Base-by-base conservation (phyloP, 2,329 filamentous ascomycete genomes). In the Orbilia javanica region DNA sequence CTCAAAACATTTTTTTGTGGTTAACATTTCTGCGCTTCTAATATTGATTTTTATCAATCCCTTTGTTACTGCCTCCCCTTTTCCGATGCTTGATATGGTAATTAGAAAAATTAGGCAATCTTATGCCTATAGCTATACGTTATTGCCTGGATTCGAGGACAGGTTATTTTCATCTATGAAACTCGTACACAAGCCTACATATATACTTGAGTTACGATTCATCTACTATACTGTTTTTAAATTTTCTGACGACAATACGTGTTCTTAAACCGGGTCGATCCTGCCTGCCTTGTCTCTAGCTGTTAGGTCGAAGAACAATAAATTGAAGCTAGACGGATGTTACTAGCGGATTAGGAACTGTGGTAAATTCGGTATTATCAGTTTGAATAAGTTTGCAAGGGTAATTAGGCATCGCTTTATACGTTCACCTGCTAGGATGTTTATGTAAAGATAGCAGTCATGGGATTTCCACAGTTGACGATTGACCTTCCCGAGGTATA, bases 401-500 rank as follows among this genome's bases (percentile, higher is more conserved):
- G 22, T 20, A 57, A 57, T 31, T 57, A 57, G 52, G 52, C 52
- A 57, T 18, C 52, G 7, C 25, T 39, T 20, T 39, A 39, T 34
- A n/a, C 8, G 52, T 11, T n/a, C n/a, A n/a, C n/a, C 31, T 22
- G 52, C 18, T 22, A 15, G 52, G 29, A 27, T 36, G 39, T n/a
- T 57, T 57, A 57, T 57, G 52, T 39, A 13, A 57, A 36, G 8
- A n/a, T 6, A 27, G 18, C 18, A 39, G 34, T 60, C 34, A 60
- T 60, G 55, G 34, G 55, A 25, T 60, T 39, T 60, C 55, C 55
- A 42, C n/a, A 42, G 34, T 39, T 60, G 18, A 25, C 42, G 34
- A 42, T 42, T 42, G 55, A 60, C 55, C 55, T 60, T 64, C 44
- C 29, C 62, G 42, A 65, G 46, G 44, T 50, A 50, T 50, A 65